These are phyloP conservation scores for Yamadazyma siamensis DNA, from an alignment of 1,139 yeast genomes.

Conservation along the genomic window DNA sequence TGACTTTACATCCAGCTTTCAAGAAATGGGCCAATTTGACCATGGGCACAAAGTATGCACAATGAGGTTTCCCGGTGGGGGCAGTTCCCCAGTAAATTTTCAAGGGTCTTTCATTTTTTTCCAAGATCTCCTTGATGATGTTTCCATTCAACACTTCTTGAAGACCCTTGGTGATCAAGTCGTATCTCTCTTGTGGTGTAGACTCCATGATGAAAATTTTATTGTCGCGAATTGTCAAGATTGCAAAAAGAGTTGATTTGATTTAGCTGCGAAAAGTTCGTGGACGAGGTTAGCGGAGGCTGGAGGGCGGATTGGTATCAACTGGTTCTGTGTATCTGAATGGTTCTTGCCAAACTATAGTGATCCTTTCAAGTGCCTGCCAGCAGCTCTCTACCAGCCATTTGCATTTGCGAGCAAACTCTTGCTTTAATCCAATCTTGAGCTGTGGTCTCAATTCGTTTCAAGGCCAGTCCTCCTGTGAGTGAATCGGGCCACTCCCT, in stretches of 20 bases:
- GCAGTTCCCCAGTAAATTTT: constrained; percentile 90
- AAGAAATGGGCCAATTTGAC: constrained; percentile 92
- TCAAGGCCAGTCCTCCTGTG: too few species aligned
- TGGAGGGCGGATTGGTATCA: too few species aligned
- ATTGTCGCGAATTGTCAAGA: neutral
- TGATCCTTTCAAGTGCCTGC: too few species aligned
- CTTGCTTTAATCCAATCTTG: too few species aligned
- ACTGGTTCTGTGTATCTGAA: too few species aligned
- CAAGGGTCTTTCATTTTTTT: constrained; percentile 75
- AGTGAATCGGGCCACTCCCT: too few species aligned
- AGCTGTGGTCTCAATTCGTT: too few species aligned
- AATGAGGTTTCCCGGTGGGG: constrained; percentile 91
- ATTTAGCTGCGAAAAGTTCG: neutral
- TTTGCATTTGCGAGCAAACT: too few species aligned
- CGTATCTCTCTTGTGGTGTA: constrained; percentile 62
- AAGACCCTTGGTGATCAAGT: constrained; percentile 76
- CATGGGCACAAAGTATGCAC: constrained; percentile 98
- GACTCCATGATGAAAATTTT: constrained; percentile 1
- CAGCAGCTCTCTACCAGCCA: too few species aligned
- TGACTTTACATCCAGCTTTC: constrained; percentile 94
- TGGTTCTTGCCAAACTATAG: too few species aligned
- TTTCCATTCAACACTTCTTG: constrained; percentile 91
- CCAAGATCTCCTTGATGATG: constrained; percentile 81
- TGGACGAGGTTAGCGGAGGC: too few species aligned
- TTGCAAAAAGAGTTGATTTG: neutral